These are phyloP conservation scores for Pyricularia grisea DNA, from an alignment of 2,329 filamentous ascomycete genomes.

Conservation along the genomic window DNA sequence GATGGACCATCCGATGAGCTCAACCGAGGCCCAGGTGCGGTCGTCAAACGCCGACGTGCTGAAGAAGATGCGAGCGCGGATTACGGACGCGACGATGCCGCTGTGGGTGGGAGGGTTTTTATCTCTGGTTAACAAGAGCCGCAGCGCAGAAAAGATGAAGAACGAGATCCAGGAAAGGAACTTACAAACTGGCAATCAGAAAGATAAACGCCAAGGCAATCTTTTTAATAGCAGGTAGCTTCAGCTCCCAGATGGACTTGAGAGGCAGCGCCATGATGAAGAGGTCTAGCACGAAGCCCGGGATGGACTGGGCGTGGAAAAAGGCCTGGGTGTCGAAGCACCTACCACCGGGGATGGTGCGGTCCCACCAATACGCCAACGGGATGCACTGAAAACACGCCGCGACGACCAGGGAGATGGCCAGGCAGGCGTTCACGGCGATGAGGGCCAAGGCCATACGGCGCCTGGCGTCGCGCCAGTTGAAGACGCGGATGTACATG, in stretches of 20 bases:
- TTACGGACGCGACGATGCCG: constrained; percentile 13
- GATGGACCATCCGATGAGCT: constrained; percentile 15
- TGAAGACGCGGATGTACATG: constrained; percentile 20
- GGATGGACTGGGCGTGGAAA: constrained; percentile 16
- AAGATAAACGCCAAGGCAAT: constrained; percentile 17
- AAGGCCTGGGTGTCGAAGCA: constrained; percentile 17
- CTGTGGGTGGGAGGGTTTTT: constrained; percentile 5
- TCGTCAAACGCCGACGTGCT: constrained; percentile 12
- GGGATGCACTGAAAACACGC: constrained; percentile 16
- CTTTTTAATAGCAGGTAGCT: constrained; percentile 15
- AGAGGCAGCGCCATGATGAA: constrained; percentile 17
- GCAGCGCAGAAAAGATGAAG: background rate
- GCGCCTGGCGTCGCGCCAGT: constrained; percentile 15
- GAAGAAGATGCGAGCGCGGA: constrained; percentile 13
- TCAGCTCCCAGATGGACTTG: constrained; percentile 17
- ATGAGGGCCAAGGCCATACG: constrained; percentile 12
- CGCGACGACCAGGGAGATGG: constrained; percentile 6
- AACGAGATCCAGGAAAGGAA: background rate
- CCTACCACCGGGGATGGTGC: constrained; percentile 3
- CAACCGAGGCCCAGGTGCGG: constrained; percentile 12
- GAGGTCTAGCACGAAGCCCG: constrained; percentile 16
- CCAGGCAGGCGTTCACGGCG: constrained; percentile 11
- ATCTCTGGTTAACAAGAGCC: constrained; percentile 1
- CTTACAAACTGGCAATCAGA: constrained; percentile 10
- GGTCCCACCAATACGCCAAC: constrained; percentile 13